A percentile compares a stretch with the other conserved stretches of the same genome.
Evolutionary conservation across 192 early-diverging fungal species (phyloP).

Genomic region (Backusella tarrabulga): DNA sequence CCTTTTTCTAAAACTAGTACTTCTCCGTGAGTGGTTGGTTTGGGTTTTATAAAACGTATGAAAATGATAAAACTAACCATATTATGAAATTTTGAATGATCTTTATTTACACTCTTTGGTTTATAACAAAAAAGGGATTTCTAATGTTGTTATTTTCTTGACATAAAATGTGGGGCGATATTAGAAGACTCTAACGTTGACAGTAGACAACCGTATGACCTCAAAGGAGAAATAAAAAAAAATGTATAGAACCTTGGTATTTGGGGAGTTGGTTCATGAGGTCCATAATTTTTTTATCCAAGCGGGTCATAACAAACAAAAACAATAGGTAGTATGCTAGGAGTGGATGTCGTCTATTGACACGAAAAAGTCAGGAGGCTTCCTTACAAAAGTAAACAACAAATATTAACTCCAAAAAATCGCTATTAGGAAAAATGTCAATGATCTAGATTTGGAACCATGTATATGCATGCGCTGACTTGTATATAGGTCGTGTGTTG

Average conservation of each 20-base stretch:
- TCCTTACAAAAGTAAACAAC: background rate
- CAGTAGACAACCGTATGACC: background rate
- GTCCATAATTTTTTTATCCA: background rate
- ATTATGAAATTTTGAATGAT: background rate
- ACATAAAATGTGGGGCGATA: background rate
- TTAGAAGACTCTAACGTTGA: background rate
- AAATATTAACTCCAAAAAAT: background rate
- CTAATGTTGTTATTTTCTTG: background rate
- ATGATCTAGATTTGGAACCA: no score
- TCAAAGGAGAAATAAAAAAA: background rate
- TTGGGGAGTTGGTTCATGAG: background rate
- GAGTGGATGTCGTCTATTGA: background rate
- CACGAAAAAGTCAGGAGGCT: background rate
- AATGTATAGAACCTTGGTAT: background rate
- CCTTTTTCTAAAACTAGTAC: background rate
- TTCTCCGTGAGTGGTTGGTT: conserved; percentile 2
- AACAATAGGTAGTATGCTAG: background rate
- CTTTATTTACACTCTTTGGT: background rate
- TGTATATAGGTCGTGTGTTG: no score
- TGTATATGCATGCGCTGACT: no score
- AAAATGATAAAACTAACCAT: background rate
- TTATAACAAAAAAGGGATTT: background rate
- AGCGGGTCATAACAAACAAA: background rate
- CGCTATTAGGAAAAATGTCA: background rate
- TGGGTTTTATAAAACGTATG: background rate